Evolutionary conservation across 2,329 filamentous ascomycete species (phyloP), one percentile per base, ranked within the genome.

Genomic region (Cryphonectria naterciae): DNA sequence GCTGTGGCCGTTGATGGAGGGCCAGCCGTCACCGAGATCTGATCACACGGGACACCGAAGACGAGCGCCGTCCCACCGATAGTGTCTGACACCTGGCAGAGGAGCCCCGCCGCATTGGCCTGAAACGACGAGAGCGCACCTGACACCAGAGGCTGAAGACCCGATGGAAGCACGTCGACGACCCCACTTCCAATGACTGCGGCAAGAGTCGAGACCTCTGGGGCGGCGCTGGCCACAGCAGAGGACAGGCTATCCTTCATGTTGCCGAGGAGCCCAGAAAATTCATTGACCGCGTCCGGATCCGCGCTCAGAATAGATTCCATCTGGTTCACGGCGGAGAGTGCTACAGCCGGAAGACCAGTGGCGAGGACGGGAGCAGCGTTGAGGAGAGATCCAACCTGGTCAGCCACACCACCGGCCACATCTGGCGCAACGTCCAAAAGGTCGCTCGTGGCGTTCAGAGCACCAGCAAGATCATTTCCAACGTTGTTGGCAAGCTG

Each of bases 291-390:
- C 3, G 69, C 35, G 11, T 37, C 46, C n/a, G 68, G 70, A 43
- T 65, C 58, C 3, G 67, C 32, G 39, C 37, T 61, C 60, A 73
- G 61, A 19, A 73, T 63, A 11, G 62, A 58, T 28, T 63, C 72
- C 32, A 73, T 46, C 35, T 72, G 67, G 62, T 63, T 65, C 37
- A 72, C 68, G 13, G 65, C 68, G 60, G 65, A 67, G 41, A 73
- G 65, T 22, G 70, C 72, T 49, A 56, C 72, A 60, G 70, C 72
- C 19, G 72, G 72, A 41, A 73, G 46, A 15, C 69, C 72, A 8
- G 72, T 72, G 65, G 70, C 72, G 22, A 73, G 67, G n/a, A 46
- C 43, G 3, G 72, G 72, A 37, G 65, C 72, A 41, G 70, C 70
- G 49, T 72, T 64, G 5, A 73, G 58, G 8, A 73, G 62, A 54